Percentiles rank a stretch among this genome's conserved stretches.
These are phyloP conservation scores for Pseudofabraea citricarpa DNA, from an alignment of 2,329 filamentous ascomycete genomes.

Conservation along the genomic window DNA sequence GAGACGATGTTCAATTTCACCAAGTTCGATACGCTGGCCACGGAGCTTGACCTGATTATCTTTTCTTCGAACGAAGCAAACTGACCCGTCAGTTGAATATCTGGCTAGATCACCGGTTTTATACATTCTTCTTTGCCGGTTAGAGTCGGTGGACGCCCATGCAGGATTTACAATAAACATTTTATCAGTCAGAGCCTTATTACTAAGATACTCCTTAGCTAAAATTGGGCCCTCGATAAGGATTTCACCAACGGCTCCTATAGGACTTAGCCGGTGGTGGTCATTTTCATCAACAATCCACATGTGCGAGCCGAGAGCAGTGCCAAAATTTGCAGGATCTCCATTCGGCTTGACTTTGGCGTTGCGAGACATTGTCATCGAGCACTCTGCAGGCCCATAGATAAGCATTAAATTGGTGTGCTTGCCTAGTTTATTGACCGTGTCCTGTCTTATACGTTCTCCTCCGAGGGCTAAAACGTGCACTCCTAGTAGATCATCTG, in stretches of 20 bases:
- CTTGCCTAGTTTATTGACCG: too few relatives aligned
- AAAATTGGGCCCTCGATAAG: conserved; percentile 33
- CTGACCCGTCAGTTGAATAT: background rate
- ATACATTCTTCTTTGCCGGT: background rate
- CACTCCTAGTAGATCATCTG: background rate
- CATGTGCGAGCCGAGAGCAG: background rate
- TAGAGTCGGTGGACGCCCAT: conserved; percentile 9
- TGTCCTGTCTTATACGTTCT: background rate
- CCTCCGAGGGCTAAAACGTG: background rate
- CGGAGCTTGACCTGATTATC: background rate
- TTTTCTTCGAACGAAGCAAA: background rate
- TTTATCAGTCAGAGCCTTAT: conserved; percentile 48
- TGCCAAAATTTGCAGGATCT: background rate
- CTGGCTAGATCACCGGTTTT: background rate
- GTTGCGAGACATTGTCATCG: background rate
- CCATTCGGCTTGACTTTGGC: background rate
- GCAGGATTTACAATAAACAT: conserved; percentile 51
- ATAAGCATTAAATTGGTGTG: too few relatives aligned
- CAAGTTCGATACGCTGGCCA: background rate
- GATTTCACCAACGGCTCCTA: conserved; percentile 30
- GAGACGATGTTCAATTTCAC: background rate
- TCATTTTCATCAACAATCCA: background rate
- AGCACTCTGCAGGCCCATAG: background rate
- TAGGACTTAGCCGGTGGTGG: conserved; percentile 15
- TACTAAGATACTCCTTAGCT: conserved; percentile 54